Evolutionary conservation across 495 filamentous ascomycete genomes (phyloP), one percentile per base, ranked within the genome.

Genomic region (Aspergillus egyptiacus): DNA sequence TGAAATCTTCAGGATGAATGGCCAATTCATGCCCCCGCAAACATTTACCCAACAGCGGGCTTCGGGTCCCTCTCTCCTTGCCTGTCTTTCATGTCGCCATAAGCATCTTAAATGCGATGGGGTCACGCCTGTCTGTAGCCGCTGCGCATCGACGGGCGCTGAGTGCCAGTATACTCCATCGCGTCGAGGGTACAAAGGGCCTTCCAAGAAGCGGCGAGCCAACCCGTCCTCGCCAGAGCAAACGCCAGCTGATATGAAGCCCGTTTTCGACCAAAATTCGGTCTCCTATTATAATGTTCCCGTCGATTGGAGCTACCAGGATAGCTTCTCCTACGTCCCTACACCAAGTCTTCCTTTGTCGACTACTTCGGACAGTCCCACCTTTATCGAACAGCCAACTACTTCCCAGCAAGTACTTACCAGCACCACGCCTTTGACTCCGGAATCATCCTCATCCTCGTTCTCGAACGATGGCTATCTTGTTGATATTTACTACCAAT

Each of bases 61-160:
- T 50, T 47, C 61, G 5, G 62, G 67, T 18, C 71, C 70, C 3
- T 73, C 70, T 27, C 66, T 73, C 10, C 55, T 82, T 47, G 77
- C 78, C 23, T 82, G 78, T 59, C 67, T 81, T 24, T 62, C 64
- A 31, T 82, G 80, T 54, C 79, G 81, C 39, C 69, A 74, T 48
- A 75, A 81, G 50, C 82, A 84, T 55, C 78, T 84, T 47, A 74
- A 73, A 55, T 74, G 71, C 37, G 71, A 74, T 58, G 68, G 69
- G 5, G 55, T 56, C 18, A 70, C 62, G 3, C 71, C 71, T 14
- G 33, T 66, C 36, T 74, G 71, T 55, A 58, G 66, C n/a, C 71
- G 71, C 22, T 74, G 71, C 41, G 49, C 48, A 6, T 46, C 61
- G 25, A 58, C 58, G 1, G 62, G 64, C 13, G 39, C 64, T 15